Percentiles rank a stretch among this genome's conserved stretches.
Conservation (phyloP, 2,329 filamentous ascomycete genomes). For the Aureobasidium lini region DNA sequence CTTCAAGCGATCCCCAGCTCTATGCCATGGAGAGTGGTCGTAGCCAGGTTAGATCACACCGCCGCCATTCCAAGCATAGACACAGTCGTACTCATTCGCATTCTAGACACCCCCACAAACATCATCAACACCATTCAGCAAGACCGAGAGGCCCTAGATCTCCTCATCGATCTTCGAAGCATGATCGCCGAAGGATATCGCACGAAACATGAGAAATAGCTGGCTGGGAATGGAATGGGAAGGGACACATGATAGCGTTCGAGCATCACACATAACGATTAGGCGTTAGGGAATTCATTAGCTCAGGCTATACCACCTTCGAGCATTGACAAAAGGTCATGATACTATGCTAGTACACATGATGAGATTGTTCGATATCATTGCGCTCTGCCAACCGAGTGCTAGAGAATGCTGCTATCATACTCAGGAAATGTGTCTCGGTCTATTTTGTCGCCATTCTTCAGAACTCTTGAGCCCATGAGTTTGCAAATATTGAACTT, state of each 20-base stretch:
- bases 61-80: neutral
- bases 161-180: neutral
- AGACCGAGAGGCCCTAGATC: neutral
- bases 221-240: neutral
- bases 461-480: too few species aligned
- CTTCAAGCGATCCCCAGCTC: neutral
- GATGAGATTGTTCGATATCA: too few species aligned
- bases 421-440: too few species aligned
- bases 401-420: too few species aligned
- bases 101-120: neutral
- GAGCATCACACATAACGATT: too few species aligned
- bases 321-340: too few species aligned
- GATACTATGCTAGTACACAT: too few species aligned
- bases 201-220: neutral
- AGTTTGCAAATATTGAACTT: too few species aligned
- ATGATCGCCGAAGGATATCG: neutral
- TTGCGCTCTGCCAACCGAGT: too few species aligned
- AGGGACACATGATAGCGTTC: neutral
- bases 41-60: neutral
- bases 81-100: neutral
- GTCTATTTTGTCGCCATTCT: too few species aligned
- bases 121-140: neutral
- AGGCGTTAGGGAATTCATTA: too few species aligned
- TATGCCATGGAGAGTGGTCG: constrained; percentile 7
- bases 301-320: too few species aligned